Evolutionary conservation across 1,284 basidiomycete genomes (phyloP).

Genomic region (Ustilago tritici): DNA sequence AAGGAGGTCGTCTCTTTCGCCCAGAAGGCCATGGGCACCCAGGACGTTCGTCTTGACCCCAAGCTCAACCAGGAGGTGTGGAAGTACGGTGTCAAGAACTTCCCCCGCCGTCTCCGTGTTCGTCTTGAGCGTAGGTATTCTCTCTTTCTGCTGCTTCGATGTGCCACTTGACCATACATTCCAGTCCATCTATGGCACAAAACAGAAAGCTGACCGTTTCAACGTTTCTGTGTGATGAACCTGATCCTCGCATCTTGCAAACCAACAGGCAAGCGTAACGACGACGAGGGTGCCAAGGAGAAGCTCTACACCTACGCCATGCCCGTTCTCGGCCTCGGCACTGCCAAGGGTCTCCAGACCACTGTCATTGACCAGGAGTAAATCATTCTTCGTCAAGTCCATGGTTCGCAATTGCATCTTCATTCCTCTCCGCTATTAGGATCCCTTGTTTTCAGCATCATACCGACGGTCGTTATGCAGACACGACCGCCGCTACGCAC

Average conservation of each 20-base stretch:
- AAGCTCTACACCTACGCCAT: slow-evolving; percentile 69
- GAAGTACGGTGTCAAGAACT: slow-evolving; percentile 69
- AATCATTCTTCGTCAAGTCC: slow-evolving; percentile 33
- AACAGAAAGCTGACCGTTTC: not conserved
- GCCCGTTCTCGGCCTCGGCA: slow-evolving; percentile 68
- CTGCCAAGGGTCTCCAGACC: slow-evolving; percentile 68
- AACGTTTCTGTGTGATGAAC: not conserved
- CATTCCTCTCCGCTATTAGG: slow-evolving; percentile 22
- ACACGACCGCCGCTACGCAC: slow-evolving; percentile 35
- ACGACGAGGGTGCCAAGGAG: slow-evolving; percentile 70
- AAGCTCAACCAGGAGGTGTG: slow-evolving; percentile 70
- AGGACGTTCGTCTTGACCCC: slow-evolving; percentile 70
- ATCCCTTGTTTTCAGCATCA: slow-evolving; percentile 22
- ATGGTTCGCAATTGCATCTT: slow-evolving; percentile 46
- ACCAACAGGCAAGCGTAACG: slow-evolving; percentile 65
- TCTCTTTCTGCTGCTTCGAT: not conserved
- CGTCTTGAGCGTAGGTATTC: slow-evolving; percentile 59
- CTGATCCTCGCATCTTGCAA: not conserved
- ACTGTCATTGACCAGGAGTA: slow-evolving; percentile 68
- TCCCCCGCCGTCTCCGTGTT: slow-evolving; percentile 67
- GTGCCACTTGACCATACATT: not conserved
- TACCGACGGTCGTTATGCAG: slow-evolving; percentile 32
- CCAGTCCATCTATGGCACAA: not conserved
- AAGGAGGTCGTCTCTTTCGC: slow-evolving; percentile 69
- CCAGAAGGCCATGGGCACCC: slow-evolving; percentile 69